Conservation (phyloP, 1,284 basidiomycete species). For the Phellinidium pouzarii region DNA sequence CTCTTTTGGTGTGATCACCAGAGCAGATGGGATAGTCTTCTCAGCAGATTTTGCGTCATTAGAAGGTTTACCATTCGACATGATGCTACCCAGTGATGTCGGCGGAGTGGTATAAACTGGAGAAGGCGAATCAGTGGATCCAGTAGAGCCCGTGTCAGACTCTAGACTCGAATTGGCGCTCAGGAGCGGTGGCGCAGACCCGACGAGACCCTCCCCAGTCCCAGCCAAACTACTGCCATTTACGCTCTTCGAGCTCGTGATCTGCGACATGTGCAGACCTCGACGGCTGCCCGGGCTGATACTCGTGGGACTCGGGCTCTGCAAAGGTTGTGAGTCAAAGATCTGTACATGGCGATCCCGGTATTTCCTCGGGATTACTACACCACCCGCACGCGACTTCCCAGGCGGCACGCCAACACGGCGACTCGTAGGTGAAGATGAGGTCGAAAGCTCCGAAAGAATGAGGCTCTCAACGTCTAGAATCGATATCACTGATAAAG, state of each 20-base stretch:
- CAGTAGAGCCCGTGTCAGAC: constrained; percentile 21
- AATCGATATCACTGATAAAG: constrained; percentile 63
- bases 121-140: constrained; percentile 22
- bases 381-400: constrained; percentile 44
- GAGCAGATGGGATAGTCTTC: constrained; percentile 5
- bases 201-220: constrained; percentile 3
- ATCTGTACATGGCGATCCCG: constrained; percentile 66
- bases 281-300: constrained; percentile 31
- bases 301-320: constrained; percentile 42
- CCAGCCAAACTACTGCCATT: constrained; percentile 4
- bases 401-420: constrained; percentile 63
- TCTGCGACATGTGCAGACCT: constrained; percentile 30
- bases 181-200: constrained; percentile 11
- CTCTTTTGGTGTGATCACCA: constrained; percentile 17
- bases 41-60: constrained; percentile 1
- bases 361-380: constrained; percentile 50
- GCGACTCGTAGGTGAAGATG: constrained; percentile 60
- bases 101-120: constrained; percentile 25
- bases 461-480: constrained; percentile 70
- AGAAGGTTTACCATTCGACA: constrained; percentile 21
- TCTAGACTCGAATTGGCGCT: constrained; percentile 9
- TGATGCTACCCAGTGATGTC: constrained; percentile 30
- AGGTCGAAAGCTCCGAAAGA: constrained; percentile 53
- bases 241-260: constrained; percentile 14
- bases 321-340: constrained; percentile 67